These are phyloP conservation scores for Coleophoma cylindrospora DNA, from an alignment of 2,329 filamentous ascomycete genomes.

Conservation along the genomic window DNA sequence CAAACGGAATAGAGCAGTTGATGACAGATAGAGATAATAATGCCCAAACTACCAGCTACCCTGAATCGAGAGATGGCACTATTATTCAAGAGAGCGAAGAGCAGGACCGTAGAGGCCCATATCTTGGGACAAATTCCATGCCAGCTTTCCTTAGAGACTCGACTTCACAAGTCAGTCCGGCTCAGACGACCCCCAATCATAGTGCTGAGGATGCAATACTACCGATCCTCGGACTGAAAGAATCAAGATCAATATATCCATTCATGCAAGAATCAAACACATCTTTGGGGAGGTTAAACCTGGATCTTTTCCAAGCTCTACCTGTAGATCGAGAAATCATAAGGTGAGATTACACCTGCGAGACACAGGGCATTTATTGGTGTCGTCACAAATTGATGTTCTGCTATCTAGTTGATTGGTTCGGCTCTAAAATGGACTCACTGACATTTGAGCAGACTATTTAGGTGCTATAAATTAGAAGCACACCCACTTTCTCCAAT, in stretches of 20 bases:
- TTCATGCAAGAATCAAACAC: background rate
- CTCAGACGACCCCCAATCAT: background rate
- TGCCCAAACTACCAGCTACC: background rate
- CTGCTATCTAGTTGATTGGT: background rate
- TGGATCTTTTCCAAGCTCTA: background rate
- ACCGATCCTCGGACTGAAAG: background rate
- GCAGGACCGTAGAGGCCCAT: background rate
- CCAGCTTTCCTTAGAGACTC: background rate
- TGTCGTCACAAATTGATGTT: background rate
- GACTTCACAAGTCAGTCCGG: background rate
- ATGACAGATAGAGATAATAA: no score
- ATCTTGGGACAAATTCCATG: background rate
- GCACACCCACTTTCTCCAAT: slow-evolving; percentile 61
- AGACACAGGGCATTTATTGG: background rate
- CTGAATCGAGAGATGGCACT: background rate
- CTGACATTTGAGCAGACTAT: slow-evolving; percentile 28
- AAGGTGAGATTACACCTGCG: background rate
- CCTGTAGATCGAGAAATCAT: background rate
- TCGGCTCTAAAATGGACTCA: background rate
- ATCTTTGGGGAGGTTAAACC: background rate
- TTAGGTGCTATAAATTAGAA: slow-evolving; percentile 58
- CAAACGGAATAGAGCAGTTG: no score
- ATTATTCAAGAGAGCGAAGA: background rate
- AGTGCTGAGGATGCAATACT: background rate
- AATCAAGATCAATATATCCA: background rate